phyloP scores from a whole-genome alignment of 2,329 filamentous ascomycete species.

The Pyrenophora seminiperda region DNA sequence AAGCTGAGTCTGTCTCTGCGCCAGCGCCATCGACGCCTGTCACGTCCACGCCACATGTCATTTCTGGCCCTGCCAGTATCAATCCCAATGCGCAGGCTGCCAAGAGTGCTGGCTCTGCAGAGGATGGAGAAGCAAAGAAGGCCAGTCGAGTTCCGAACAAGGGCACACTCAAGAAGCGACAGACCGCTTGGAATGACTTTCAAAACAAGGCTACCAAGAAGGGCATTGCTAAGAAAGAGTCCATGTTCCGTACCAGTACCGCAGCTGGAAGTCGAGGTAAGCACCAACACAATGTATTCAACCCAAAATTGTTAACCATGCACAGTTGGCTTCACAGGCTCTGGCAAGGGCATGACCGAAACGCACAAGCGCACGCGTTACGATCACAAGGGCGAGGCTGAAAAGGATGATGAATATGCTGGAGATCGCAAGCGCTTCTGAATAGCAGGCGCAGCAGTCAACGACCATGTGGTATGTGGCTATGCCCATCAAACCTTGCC shows the following conservation, averaged over 20 bases:
- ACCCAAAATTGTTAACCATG: constrained; percentile 26
- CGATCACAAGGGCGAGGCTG: constrained; percentile 63
- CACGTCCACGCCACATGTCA: constrained; percentile 57
- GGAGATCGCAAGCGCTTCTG: constrained; percentile 15
- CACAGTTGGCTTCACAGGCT: constrained; percentile 92
- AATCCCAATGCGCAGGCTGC: constrained; percentile 67
- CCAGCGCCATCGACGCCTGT: constrained; percentile 47
- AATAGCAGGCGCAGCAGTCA: not conserved
- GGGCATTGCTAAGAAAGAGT: constrained; percentile 81
- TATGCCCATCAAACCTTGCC: not conserved
- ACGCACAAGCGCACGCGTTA: constrained; percentile 82
- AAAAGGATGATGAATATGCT: constrained; percentile 29
- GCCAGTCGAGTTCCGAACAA: constrained; percentile 83
- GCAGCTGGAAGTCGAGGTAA: constrained; percentile 83
- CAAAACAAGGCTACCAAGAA: constrained; percentile 69
- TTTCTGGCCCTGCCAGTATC: constrained; percentile 69
- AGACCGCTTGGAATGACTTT: constrained; percentile 95
- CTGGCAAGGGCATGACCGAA: constrained; percentile 94
- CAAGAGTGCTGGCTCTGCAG: constrained; percentile 67
- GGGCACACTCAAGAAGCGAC: constrained; percentile 87
- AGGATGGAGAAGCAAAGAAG: constrained; percentile 67
- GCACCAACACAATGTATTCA: constrained; percentile 20
- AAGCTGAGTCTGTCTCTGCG: constrained; percentile 75
- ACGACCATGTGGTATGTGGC: constrained; percentile 12
- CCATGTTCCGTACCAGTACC: constrained; percentile 95